These are phyloP conservation scores for Penicillium psychrosexuale DNA, from an alignment of 2,329 filamentous ascomycete species.

Conservation along the genomic window DNA sequence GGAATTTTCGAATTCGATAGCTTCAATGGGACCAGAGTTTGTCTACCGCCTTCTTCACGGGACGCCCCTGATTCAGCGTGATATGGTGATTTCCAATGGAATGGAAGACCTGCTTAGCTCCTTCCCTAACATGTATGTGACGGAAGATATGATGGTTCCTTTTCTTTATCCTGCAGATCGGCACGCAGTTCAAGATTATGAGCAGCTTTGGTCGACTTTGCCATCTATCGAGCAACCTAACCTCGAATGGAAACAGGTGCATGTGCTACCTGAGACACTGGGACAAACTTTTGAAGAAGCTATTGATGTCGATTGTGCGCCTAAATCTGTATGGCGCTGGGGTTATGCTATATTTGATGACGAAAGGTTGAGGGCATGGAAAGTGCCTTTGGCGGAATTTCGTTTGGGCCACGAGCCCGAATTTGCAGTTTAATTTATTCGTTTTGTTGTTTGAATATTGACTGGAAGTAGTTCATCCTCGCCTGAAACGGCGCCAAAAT, in stretches of 20 bases:
- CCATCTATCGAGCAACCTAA: conserved; percentile 12
- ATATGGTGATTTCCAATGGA: conserved; percentile 13
- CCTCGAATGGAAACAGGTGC: conserved; percentile 2
- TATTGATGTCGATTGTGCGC: neutral
- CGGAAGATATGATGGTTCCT: neutral
- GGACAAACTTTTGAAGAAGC: conserved; percentile 1
- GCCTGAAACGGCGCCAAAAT: too few species aligned
- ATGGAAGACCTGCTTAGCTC: too few species aligned
- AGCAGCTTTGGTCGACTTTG: conserved; percentile 4
- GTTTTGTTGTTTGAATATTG: too few species aligned
- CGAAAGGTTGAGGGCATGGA: neutral
- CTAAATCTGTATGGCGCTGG: neutral
- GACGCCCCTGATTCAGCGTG: conserved; percentile 2
- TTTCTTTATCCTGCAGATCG: conserved; percentile 16
- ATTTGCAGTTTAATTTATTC: neutral
- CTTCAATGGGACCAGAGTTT: conserved; percentile 15
- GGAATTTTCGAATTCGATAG: neutral
- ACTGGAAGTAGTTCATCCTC: neutral
- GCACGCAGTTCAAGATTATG: conserved; percentile 5
- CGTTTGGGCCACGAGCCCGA: neutral
- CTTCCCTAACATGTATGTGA: neutral
- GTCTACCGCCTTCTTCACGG: conserved; percentile 13
- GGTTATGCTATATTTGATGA: neutral
- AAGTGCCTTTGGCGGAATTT: neutral
- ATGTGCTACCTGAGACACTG: neutral